A percentile compares a stretch with the other conserved stretches of the same genome.
Conservation (phyloP, 2,329 filamentous ascomycete species). For the Cladosporium colombiae region DNA sequence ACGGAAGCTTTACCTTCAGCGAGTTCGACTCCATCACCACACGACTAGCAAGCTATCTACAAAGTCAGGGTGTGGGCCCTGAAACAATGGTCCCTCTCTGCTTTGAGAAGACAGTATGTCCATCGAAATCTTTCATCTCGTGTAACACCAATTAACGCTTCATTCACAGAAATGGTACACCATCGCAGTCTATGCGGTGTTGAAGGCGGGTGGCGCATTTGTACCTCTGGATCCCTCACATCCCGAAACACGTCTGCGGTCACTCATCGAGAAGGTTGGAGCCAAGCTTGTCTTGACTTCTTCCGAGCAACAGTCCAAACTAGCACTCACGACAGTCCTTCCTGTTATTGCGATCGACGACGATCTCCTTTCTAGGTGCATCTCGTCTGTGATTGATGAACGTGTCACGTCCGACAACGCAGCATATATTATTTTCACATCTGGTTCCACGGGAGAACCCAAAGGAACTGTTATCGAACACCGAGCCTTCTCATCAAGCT, state of each 20-base stretch:
- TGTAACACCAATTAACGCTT: neutral
- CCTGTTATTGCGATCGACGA: conserved; percentile 15
- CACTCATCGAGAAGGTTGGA: conserved; percentile 16
- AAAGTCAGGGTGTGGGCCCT: conserved; percentile 17
- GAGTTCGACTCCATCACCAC: conserved; percentile 16
- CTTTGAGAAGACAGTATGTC: conserved; percentile 18
- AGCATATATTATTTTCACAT: conserved; percentile 76
- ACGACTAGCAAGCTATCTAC: conserved; percentile 15
- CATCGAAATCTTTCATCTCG: neutral
- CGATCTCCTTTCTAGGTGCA: conserved; percentile 8
- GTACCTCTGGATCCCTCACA: conserved; percentile 23
- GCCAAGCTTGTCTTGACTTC: conserved; percentile 16
- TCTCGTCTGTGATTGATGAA: neutral
- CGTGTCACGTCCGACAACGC: conserved; percentile 5
- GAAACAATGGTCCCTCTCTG: conserved; percentile 20
- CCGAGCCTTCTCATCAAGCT: conserved; percentile 13
- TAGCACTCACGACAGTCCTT: conserved; percentile 7
- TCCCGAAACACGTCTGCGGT: conserved; percentile 13
- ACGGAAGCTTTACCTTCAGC: conserved; percentile 20
- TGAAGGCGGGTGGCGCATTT: conserved; percentile 40
- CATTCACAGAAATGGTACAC: conserved; percentile 16
- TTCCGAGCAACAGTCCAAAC: conserved; percentile 14
- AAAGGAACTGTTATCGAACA: conserved; percentile 71
- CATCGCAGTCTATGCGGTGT: conserved; percentile 28
- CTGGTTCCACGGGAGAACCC: conserved; percentile 76